Percentiles rank a stretch among this genome's conserved stretches.
Conservation (phyloP, 768 basidiomycete genomes). For the Paxillus ammoniavirescens region DNA sequence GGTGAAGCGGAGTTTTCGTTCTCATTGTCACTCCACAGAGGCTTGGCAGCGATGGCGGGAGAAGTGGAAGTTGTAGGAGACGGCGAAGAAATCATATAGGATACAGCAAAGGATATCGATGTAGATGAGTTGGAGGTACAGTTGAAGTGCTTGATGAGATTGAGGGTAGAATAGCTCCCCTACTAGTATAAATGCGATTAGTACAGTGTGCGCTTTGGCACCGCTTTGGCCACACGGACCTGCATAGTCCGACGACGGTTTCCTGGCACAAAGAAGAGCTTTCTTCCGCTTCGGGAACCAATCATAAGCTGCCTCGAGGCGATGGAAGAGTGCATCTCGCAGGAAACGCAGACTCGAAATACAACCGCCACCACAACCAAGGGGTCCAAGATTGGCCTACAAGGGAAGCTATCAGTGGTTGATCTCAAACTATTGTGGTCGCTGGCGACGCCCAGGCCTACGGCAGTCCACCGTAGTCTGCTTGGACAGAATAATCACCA, state of each 20-base stretch:
- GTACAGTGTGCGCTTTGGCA: slow-evolving; percentile 19
- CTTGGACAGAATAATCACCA: not conserved
- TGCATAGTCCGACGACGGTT: not conserved
- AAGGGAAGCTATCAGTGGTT: slow-evolving; percentile 7
- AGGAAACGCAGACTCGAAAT: not conserved
- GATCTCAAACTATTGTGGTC: no score
- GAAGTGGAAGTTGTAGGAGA: slow-evolving; percentile 6
- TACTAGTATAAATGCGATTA: slow-evolving; percentile 23
- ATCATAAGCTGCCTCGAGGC: not conserved
- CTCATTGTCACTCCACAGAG: not conserved
- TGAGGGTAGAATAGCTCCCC: slow-evolving; percentile 4
- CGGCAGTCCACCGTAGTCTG: not conserved
- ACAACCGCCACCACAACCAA: not conserved
- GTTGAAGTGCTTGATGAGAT: slow-evolving; percentile 7
- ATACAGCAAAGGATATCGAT: slow-evolving; percentile 1
- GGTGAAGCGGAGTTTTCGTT: slow-evolving; percentile 14
- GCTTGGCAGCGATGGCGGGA: not conserved
- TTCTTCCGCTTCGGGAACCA: not conserved
- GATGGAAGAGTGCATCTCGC: slow-evolving; percentile 4
- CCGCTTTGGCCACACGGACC: slow-evolving; percentile 23
- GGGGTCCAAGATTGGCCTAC: not conserved
- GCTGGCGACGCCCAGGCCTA: not conserved
- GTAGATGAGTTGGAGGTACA: slow-evolving; percentile 6
- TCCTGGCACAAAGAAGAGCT: not conserved
- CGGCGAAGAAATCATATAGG: slow-evolving; percentile 21